Percentiles rank a stretch among this genome's conserved stretches.
Conservation (phyloP, 768 basidiomycete species). For the Coprinopsis strossmayeri region DNA sequence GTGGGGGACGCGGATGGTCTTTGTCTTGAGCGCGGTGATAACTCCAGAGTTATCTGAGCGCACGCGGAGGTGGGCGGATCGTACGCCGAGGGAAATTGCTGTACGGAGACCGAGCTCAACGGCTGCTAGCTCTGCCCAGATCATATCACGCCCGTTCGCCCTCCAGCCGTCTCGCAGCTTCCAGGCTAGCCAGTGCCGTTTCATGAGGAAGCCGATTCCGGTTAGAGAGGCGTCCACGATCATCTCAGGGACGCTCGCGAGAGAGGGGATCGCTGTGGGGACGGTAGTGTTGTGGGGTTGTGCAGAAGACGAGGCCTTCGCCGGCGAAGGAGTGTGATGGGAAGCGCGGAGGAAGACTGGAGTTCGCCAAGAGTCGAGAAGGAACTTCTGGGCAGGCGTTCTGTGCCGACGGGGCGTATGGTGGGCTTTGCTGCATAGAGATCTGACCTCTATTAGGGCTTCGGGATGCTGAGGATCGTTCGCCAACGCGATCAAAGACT, state of each 20-base stretch:
- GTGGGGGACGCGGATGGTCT: constrained; percentile 16
- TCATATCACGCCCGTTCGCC: constrained; percentile 24
- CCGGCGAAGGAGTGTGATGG: no score
- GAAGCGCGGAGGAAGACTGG: background rate
- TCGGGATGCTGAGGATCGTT: background rate
- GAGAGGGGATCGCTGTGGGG: background rate
- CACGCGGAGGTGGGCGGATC: constrained; percentile 20
- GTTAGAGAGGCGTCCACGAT: constrained; percentile 37
- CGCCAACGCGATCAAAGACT: background rate
- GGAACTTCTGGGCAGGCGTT: constrained; percentile 15
- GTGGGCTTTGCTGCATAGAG: constrained; percentile 17
- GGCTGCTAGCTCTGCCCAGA: constrained; percentile 40
- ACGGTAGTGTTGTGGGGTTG: background rate
- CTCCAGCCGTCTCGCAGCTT: constrained; percentile 25
- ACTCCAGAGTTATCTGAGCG: constrained; percentile 37
- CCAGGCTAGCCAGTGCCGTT: constrained; percentile 34
- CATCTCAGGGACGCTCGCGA: constrained; percentile 14
- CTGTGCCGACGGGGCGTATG: constrained; percentile 12
- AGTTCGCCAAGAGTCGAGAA: constrained; percentile 16
- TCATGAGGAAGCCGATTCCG: constrained; percentile 34
- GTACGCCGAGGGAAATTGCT: constrained; percentile 18
- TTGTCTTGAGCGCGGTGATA: constrained; percentile 24
- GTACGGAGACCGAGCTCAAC: constrained; percentile 33
- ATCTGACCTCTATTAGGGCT: constrained; percentile 3
- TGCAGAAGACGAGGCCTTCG: background rate